Base-by-base conservation (phyloP, 2,329 filamentous ascomycete species). In the Dryadomyces sulphureus region DNA sequence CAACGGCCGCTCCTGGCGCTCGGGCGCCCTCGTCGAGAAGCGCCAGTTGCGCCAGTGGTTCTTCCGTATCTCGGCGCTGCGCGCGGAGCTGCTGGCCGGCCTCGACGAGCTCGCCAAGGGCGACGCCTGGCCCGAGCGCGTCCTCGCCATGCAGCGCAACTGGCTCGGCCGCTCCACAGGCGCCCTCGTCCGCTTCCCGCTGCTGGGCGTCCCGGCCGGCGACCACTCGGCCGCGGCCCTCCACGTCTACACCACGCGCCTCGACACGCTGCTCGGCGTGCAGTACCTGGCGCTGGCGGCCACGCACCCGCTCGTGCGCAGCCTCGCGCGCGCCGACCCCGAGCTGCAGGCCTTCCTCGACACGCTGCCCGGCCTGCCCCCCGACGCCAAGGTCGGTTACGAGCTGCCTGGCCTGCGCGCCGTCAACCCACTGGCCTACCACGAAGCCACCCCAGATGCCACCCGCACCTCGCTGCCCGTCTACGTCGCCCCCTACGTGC, bases 1-100 rank as follows among this genome's bases (percentile, higher is more conserved):
- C 43, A 81, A 86, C 57, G 88, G 88, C 27, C 77, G 70, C 54
- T 94, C 87, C 2, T 94, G 88, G 88, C 76, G 87, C 47, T 92
- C 85, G 1, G 87, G 87, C 9, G 87, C 84, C 43, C 80, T 83
- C 59, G 86, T 93, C 17, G 82, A 92, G 62, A 84, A 88, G 64
- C 69, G 77, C 49, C 75, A 76, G 54, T 67, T 93, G 41, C 86
- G 84, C 62, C 88, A 94, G 61, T 94, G 88, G 88, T 94, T 93
- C 60, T 76, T 94, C 52, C 79, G 79, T 51, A 93, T 92, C 56
- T 90, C 86, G 4, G 74, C 76, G 42, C 92, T 84, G 57, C 78
- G 84, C 50, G 79, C 90, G 45, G 68, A 75, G 4, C 65, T 94
- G 7, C 65, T 93, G 22, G 66, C 78, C 24, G 85, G 86, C 51